Evolutionary conservation across 2,329 filamentous ascomycete species (phyloP).

Genomic region (Fusarium coffeatum): DNA sequence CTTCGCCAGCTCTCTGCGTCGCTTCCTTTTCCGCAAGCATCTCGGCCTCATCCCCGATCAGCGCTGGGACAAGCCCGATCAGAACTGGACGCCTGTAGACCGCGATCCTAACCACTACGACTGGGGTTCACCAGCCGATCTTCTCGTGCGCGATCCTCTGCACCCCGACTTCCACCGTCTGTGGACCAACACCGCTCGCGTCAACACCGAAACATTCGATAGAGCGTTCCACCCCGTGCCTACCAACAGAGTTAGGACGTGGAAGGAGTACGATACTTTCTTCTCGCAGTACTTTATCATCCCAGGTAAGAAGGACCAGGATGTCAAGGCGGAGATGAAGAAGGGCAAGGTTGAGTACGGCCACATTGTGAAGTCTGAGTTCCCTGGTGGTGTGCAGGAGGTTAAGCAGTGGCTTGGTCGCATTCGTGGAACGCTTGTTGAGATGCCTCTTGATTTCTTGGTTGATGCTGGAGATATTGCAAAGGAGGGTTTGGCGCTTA

Average conservation of each 20-base stretch:
- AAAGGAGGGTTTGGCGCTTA: constrained; percentile 79
- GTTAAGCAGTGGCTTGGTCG: constrained; percentile 76
- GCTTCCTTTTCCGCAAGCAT: constrained; percentile 91
- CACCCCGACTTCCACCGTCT: constrained; percentile 73
- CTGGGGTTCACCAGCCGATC: constrained; percentile 74
- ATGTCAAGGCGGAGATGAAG: constrained; percentile 60
- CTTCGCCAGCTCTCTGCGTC: constrained; percentile 83
- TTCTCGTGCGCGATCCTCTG: constrained; percentile 80
- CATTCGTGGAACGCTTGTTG: constrained; percentile 78
- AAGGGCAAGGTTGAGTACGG: constrained; percentile 80
- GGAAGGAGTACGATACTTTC: constrained; percentile 79
- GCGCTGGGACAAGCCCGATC: constrained; percentile 71
- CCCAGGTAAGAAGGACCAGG: constrained; percentile 63
- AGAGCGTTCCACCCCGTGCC: constrained; percentile 86
- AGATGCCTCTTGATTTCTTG: constrained; percentile 94
- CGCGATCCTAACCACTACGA: constrained; percentile 78
- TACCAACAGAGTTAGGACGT: constrained; percentile 73
- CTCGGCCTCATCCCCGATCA: constrained; percentile 85
- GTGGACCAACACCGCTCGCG: constrained; percentile 78
- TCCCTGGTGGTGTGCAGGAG: constrained; percentile 77
- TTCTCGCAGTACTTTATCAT: constrained; percentile 75
- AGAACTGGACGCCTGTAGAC: constrained; percentile 81
- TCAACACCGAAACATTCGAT: constrained; percentile 84
- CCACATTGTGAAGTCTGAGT: constrained; percentile 85
- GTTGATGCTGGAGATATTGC: constrained; percentile 82